Conservation (phyloP, 768 basidiomycete species). For the Leccinum fibrillosum region DNA sequence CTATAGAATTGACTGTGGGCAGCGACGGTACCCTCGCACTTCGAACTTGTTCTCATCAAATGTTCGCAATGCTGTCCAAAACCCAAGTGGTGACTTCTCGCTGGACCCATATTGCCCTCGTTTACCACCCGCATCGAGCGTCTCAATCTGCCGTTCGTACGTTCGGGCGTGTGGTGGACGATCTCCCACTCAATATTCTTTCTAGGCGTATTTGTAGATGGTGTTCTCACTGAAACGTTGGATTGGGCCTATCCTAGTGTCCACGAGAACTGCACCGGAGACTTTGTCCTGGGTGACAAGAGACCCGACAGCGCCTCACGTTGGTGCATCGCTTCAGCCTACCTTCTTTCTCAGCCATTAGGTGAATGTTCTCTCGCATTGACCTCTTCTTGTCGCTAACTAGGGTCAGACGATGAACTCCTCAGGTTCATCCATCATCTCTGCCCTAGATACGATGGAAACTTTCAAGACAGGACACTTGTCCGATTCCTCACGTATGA, state of each 20-base stretch:
- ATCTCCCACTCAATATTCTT: conserved; percentile 2
- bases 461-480: conserved; percentile 70
- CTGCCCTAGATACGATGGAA: conserved; percentile 72
- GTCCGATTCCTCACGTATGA: conserved; percentile 82
- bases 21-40: conserved; percentile 58
- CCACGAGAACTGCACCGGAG: conserved; percentile 34
- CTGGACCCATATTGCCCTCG: conserved; percentile 72
- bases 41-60: conserved; percentile 36
- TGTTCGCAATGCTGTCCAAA: conserved; percentile 43
- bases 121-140: conserved; percentile 57
- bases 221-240: conserved; percentile 58
- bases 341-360: conserved; percentile 56
- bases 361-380: conserved; percentile 34
- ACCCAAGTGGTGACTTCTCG: conserved; percentile 49
- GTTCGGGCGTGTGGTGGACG: conserved; percentile 16
- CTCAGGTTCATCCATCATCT: conserved; percentile 77
- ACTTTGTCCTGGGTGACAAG: conserved; percentile 57
- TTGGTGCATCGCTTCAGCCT: conserved; percentile 69
- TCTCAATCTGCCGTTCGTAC: conserved; percentile 60
- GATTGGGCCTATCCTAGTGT: conserved; percentile 63
- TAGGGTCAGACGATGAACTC: conserved; percentile 56
- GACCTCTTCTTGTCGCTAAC: conserved; percentile 12
- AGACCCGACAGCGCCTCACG: conserved; percentile 33
- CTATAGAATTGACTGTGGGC: conserved; percentile 47
- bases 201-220: conserved; percentile 73